Evolutionary conservation across 2,329 filamentous ascomycete species (phyloP).

Genomic region (Trichophaea hybrida): DNA sequence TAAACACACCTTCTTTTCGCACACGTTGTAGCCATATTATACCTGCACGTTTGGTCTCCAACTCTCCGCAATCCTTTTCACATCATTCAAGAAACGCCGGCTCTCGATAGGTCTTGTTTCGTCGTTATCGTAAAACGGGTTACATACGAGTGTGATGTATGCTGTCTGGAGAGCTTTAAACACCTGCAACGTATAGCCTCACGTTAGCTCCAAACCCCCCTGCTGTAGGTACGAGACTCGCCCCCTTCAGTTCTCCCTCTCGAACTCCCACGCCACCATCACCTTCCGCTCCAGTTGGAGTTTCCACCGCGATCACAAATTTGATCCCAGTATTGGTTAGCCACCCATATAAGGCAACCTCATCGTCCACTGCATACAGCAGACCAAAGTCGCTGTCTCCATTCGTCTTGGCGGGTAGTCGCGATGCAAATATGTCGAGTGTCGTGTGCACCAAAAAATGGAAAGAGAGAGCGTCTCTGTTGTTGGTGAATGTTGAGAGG

Average conservation of each 20-base stretch:
- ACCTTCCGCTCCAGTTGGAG: slow-evolving; percentile 40
- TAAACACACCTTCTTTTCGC: too few relatives aligned
- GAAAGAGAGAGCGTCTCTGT: slow-evolving; percentile 54
- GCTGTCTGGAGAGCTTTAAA: slow-evolving; percentile 88
- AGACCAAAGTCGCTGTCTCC: slow-evolving; percentile 78
- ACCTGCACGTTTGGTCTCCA: slow-evolving; percentile 59
- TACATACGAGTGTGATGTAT: slow-evolving; percentile 76
- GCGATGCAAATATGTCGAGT: slow-evolving; percentile 85
- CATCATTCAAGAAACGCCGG: slow-evolving; percentile 62
- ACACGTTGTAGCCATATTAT: background rate
- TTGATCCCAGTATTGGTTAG: slow-evolving; percentile 91
- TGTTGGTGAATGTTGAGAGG: slow-evolving; percentile 61
- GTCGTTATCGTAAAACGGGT: slow-evolving; percentile 88
- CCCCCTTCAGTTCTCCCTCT: slow-evolving; percentile 77
- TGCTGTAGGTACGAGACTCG: slow-evolving; percentile 32
- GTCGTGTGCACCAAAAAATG: slow-evolving; percentile 80
- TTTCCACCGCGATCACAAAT: slow-evolving; percentile 80
- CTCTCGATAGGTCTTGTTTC: slow-evolving; percentile 72
- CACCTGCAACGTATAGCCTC: slow-evolving; percentile 38
- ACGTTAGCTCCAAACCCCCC: background rate
- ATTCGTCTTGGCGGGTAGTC: slow-evolving; percentile 49
- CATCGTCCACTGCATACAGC: slow-evolving; percentile 84
- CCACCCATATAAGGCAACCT: slow-evolving; percentile 86
- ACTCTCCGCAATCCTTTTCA: slow-evolving; percentile 67
- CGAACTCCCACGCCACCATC: slow-evolving; percentile 50